Percentiles rank a stretch among this genome's conserved stretches.
Evolutionary conservation across 2,329 filamentous ascomycete species (phyloP).

Genomic region (Tothia fuscella): DNA sequence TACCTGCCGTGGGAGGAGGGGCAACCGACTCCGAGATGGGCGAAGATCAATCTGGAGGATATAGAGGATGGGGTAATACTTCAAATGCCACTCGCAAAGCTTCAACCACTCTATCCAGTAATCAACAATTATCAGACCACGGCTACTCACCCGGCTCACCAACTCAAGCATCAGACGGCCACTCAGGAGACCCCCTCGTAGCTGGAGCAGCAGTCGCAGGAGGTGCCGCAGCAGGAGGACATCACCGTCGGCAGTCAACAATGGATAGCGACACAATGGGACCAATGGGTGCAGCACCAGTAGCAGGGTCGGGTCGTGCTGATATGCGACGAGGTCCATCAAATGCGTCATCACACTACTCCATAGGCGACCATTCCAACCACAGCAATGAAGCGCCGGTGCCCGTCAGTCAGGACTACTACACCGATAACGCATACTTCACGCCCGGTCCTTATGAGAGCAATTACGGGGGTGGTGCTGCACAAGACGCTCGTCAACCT

Average conservation of each 20-base stretch:
- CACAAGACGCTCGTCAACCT: conserved; percentile 53
- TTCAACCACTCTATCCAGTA: conserved; percentile 69
- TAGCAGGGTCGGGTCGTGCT: conserved; percentile 39
- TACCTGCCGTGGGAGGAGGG: conserved; percentile 48
- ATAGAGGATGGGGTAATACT: conserved; percentile 80
- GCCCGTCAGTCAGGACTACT: conserved; percentile 37
- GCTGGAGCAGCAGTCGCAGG: conserved; percentile 18
- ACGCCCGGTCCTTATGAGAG: conserved; percentile 40
- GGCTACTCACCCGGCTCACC: conserved; percentile 48
- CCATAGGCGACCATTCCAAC: conserved; percentile 63
- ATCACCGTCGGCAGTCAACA: conserved; percentile 29
- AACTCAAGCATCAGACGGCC: conserved; percentile 53
- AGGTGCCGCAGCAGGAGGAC: conserved; percentile 1
- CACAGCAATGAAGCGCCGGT: conserved; percentile 43
- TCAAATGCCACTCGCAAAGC: conserved; percentile 59
- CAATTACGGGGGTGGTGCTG: conserved; percentile 35
- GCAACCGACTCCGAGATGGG: conserved; percentile 56
- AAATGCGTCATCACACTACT: conserved; percentile 94
- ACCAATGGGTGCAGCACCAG: conserved; percentile 57
- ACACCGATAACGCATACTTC: conserved; percentile 46
- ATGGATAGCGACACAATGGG: conserved; percentile 71
- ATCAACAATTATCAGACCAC: conserved; percentile 53
- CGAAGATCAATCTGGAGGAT: conserved; percentile 65
- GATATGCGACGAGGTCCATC: conserved; percentile 83
- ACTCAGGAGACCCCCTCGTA: conserved; percentile 56